phyloP scores from a whole-genome alignment of 495 filamentous ascomycete species.

The Penicillium cosmopolitanum region DNA sequence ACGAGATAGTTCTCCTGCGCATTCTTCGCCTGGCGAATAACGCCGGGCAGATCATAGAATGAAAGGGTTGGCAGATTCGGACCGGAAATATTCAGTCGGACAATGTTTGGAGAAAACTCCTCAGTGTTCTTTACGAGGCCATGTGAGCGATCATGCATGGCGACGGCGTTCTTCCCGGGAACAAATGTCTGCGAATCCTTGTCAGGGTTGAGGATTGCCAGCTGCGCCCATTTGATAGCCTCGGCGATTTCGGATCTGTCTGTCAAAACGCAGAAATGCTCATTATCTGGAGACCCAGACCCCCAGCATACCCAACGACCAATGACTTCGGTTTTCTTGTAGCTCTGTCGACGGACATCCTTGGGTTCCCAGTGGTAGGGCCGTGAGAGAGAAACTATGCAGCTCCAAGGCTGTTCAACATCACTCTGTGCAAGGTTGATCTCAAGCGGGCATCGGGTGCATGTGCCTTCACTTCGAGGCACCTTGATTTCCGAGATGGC shows the following conservation, averaged over 20 bases:
- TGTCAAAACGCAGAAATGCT: conserved; percentile 44
- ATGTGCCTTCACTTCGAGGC: conserved; percentile 68
- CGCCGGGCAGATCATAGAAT: conserved; percentile 81
- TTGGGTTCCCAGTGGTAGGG: conserved; percentile 56
- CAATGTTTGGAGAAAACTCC: conserved; percentile 77
- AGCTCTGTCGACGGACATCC: conserved; percentile 19
- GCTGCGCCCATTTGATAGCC: conserved; percentile 68
- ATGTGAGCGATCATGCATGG: conserved; percentile 2
- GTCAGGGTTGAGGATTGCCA: conserved; percentile 69
- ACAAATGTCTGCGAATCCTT: conserved; percentile 48
- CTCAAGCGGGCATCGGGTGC: conserved; percentile 77
- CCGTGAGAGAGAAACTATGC: conserved; percentile 61
- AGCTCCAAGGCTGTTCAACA: conserved; percentile 56
- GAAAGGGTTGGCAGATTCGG: conserved; percentile 69
- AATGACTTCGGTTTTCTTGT: conserved; percentile 35
- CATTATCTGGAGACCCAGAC: conserved; percentile 40
- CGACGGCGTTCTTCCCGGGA: conserved; percentile 44
- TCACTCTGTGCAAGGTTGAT: conserved; percentile 68
- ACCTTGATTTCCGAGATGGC: conserved; percentile 78
- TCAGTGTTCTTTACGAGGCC: conserved; percentile 39
- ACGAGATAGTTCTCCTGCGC: conserved; percentile 68
- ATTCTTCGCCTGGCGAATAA: conserved; percentile 67
- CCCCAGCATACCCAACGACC: conserved; percentile 47
- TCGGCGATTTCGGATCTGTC: conserved; percentile 57
- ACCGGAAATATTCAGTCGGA: conserved; percentile 72